phyloP scores from a whole-genome alignment of 108 stramenopile species.

The Cylindrotheca fusiformis region DNA sequence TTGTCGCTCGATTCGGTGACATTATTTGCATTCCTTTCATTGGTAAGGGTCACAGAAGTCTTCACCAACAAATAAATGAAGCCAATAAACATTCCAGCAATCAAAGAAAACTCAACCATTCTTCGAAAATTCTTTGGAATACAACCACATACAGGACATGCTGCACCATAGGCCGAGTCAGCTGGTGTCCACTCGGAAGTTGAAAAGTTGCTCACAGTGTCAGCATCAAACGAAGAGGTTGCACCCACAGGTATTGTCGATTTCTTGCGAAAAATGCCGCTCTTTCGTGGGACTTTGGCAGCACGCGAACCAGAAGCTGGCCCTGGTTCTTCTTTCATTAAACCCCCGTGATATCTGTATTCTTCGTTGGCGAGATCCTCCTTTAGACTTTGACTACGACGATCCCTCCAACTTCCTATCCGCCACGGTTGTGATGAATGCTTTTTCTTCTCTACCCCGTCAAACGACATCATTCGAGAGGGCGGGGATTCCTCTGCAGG shows the following conservation, averaged over 20 bases:
- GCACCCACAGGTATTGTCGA: neutral
- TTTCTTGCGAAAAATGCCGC: neutral
- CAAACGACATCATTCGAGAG: too few species aligned
- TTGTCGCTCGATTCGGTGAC: neutral
- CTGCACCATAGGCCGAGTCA: slow-evolving; percentile 67
- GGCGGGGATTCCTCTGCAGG: too few species aligned
- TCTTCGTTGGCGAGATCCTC: neutral
- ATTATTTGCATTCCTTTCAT: slow-evolving; percentile 10
- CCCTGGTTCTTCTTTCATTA: slow-evolving; percentile 22
- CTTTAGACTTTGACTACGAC: too few species aligned
- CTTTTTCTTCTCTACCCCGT: too few species aligned
- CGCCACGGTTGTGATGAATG: too few species aligned
- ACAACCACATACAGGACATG: slow-evolving; percentile 68
- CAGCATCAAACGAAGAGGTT: slow-evolving; percentile 12
- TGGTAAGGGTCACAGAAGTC: slow-evolving; percentile 38
- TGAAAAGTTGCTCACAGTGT: slow-evolving; percentile 36
- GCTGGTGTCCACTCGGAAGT: slow-evolving; percentile 62
- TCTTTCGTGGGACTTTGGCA: neutral
- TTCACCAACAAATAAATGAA: slow-evolving; percentile 45
- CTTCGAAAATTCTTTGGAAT: slow-evolving; percentile 56
- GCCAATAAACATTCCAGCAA: slow-evolving; percentile 31
- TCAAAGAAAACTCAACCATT: slow-evolving; percentile 50
- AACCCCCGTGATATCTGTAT: slow-evolving; percentile 28
- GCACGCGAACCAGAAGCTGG: neutral
- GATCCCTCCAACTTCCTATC: too few species aligned